These are phyloP conservation scores for Amaranthus cruentus DNA, from an alignment of 148 eudicot genomes.

Conservation along the genomic window DNA sequence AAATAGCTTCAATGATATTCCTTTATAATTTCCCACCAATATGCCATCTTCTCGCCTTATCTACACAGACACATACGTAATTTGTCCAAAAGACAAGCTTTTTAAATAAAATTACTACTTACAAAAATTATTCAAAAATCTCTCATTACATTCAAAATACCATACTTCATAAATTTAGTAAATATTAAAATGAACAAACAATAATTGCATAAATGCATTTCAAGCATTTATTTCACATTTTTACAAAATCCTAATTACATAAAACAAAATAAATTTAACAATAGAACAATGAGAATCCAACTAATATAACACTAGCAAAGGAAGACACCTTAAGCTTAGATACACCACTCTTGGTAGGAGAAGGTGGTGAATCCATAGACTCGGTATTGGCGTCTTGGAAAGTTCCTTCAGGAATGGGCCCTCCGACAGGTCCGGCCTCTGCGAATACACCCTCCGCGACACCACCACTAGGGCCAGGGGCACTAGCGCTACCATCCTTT, in stretches of 20 bases:
- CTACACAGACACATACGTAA: no score
- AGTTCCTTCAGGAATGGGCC: conserved; percentile 10
- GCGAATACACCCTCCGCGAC: conserved; percentile 11
- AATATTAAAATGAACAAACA: no score
- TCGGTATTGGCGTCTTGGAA: neutral
- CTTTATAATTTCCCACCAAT: no score
- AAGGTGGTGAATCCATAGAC: neutral
- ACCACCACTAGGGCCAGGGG: conserved; percentile 8
- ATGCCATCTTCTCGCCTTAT: no score
- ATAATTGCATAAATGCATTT: neutral
- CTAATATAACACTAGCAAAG: neutral
- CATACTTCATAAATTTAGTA: no score
- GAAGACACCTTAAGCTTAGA: conserved; percentile 14
- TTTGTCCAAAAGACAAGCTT: no score
- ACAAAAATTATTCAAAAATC: no score
- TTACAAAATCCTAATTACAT: neutral
- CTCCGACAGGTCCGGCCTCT: conserved; percentile 26
- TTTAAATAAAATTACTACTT: no score
- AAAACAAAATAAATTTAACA: conserved; percentile 5
- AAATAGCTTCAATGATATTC: no score
- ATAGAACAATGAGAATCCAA: conserved; percentile 19
- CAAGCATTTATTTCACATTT: neutral
- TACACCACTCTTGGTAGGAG: conserved; percentile 12
- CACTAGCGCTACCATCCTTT: neutral
- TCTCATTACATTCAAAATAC: no score